Conservation (phyloP, 2,329 filamentous ascomycete genomes). For the Aspergillus flavus region DNA sequence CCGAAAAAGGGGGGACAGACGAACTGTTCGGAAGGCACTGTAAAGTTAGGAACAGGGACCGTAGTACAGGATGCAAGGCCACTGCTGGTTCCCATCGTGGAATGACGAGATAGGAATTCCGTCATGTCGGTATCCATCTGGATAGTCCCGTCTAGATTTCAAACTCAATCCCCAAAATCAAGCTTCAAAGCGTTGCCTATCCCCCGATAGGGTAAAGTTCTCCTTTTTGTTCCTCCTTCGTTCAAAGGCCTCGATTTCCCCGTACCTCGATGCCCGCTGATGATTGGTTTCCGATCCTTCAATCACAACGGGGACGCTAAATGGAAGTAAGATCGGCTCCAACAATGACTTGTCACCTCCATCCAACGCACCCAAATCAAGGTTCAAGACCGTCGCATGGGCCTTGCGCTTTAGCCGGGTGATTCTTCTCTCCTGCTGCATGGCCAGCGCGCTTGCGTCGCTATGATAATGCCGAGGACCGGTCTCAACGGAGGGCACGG, state of each 20-base stretch:
- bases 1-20: background rate
- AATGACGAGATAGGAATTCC: background rate
- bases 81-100: conserved; percentile 4
- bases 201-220: background rate
- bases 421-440: conserved; percentile 4
- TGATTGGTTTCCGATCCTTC: background rate
- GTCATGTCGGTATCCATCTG: conserved; percentile 8
- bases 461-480: conserved; percentile 8
- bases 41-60: conserved; percentile 4
- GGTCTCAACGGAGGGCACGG: conserved; percentile 1
- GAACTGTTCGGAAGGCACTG: background rate
- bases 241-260: background rate
- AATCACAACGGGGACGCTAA: background rate
- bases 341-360: conserved; percentile 14
- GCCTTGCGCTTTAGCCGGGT: background rate
- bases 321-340: conserved; percentile 4
- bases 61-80: conserved; percentile 11
- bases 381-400: background rate
- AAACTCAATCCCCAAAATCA: background rate
- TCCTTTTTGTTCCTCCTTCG: background rate
- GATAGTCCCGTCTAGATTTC: conserved; percentile 1
- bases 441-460: conserved; percentile 6
- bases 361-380: conserved; percentile 4
- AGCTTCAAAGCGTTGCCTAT: background rate
- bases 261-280: background rate